Base-by-base conservation (phyloP, 257 asterid species). In the Ehretia macrophylla region DNA sequence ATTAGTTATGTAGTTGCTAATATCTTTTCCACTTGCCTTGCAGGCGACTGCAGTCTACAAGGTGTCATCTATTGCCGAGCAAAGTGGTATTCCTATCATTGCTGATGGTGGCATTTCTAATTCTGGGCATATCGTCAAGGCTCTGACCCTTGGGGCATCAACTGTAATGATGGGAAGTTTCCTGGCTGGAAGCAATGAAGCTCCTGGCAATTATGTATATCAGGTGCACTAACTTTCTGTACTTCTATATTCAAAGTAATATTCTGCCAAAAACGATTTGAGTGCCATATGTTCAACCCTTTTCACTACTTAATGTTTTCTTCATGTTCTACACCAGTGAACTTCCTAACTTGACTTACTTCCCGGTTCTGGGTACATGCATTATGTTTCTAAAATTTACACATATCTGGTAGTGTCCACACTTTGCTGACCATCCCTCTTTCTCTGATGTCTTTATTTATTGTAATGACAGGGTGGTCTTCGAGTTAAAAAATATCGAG, bases 61-160 rank as follows among this genome's bases (percentile, higher is more conserved):
- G 84, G 98, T 91, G 59, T 78, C 94, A 69, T 85, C 96, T 38
- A 60, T 87, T 64, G 98, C 96, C 11, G 76, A 85, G 63, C 68
- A 78, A 66, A 78, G 79, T 62, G 86, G 78, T 56, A 73, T 91
- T 52, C 98, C 96, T 23, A 83, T 91, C 63, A 83, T 87, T 50
- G 98, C 98, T 56, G 98, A 91, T 67, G 96, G 98, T 54, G 96
- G 98, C 61, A 83, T 91, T 64, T 88, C 95, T 17, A 91, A 91
- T 65, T 88, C 96, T 38, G 98, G 98, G 60, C 98, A 91, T 74
- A 82, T 91, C 56, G 98, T 88, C 58, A 91, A 91, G 78, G 98
- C 98, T 59, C 65, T 90, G 68, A 75, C 81, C 48, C 84, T 87
- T 10, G 98, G 98, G n/a, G 98, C 98, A 64, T 90, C 98, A 27